Conservation (phyloP, 78 protist genomes). For the Planoprotostelium fungivorum region DNA sequence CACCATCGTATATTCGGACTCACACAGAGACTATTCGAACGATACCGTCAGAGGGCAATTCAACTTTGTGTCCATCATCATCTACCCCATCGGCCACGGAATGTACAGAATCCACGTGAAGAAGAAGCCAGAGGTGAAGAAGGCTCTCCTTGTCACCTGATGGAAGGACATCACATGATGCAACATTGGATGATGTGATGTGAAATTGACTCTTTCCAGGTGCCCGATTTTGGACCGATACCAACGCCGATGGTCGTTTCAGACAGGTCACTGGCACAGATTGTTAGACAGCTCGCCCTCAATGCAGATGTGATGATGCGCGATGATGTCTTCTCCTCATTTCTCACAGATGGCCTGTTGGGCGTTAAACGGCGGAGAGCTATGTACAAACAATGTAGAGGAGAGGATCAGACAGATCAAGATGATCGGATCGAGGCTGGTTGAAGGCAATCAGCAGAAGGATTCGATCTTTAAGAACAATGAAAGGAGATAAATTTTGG, state of each 20-base stretch:
- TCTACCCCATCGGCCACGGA: slow-evolving; percentile 37
- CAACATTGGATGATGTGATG: background rate
- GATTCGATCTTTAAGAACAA: too few relatives aligned
- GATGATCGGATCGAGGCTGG: slow-evolving; percentile 38
- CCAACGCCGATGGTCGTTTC: slow-evolving; percentile 38
- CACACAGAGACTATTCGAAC: slow-evolving; percentile 6
- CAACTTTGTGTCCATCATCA: slow-evolving; percentile 49
- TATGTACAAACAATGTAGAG: slow-evolving; percentile 43
- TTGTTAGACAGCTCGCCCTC: slow-evolving; percentile 48
- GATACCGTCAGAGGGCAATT: slow-evolving; percentile 52
- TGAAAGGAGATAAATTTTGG: too few relatives aligned
- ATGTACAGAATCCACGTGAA: slow-evolving; percentile 50
- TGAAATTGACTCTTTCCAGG: background rate
- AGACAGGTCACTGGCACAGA: slow-evolving; percentile 25
- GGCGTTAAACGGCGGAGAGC: slow-evolving; percentile 39
- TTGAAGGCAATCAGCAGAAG: too few relatives aligned
- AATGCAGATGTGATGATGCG: slow-evolving; percentile 27
- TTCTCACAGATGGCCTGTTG: slow-evolving; percentile 19
- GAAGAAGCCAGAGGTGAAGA: slow-evolving; percentile 36
- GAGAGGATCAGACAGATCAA: slow-evolving; percentile 57
- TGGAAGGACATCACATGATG: background rate
- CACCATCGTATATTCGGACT: slow-evolving; percentile 60
- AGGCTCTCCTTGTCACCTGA: background rate
- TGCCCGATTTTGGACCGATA: slow-evolving; percentile 55
- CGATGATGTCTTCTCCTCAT: background rate